These are phyloP conservation scores for Cairneyella variabilis DNA, from an alignment of 495 filamentous ascomycete species.

Conservation along the genomic window DNA sequence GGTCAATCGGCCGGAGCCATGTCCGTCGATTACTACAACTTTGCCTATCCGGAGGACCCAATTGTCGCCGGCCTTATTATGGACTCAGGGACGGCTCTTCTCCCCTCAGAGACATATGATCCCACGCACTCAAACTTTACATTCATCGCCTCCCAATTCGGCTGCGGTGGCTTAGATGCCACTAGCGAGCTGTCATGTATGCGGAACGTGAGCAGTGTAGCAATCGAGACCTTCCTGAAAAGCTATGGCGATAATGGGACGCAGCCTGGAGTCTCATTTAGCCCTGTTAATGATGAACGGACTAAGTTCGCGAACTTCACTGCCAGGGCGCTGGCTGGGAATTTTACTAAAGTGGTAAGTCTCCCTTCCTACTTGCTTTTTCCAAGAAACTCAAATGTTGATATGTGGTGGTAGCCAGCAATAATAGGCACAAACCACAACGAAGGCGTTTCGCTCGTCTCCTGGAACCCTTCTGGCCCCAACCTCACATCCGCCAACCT, in stretches of 20 bases:
- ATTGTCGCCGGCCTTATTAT: slow-evolving; percentile 42
- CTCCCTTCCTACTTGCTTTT: neutral
- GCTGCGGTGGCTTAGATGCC: slow-evolving; percentile 38
- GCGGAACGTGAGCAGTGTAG: slow-evolving; percentile 34
- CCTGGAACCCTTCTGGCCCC: slow-evolving; percentile 21
- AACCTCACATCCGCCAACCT: too few relatives aligned
- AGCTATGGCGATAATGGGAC: slow-evolving; percentile 34
- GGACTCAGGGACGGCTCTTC: slow-evolving; percentile 40
- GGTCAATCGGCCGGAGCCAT: slow-evolving; percentile 47
- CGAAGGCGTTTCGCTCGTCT: slow-evolving; percentile 34
- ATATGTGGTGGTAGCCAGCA: slow-evolving; percentile 33
- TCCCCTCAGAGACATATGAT: slow-evolving; percentile 30
- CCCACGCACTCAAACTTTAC: slow-evolving; percentile 34
- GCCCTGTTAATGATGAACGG: slow-evolving; percentile 37
- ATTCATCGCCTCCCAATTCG: slow-evolving; percentile 37
- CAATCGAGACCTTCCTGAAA: slow-evolving; percentile 37
- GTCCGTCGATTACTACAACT: slow-evolving; percentile 38
- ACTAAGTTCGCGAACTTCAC: slow-evolving; percentile 44
- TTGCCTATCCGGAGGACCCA: slow-evolving; percentile 43
- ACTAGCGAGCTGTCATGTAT: slow-evolving; percentile 43
- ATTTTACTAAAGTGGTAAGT: slow-evolving; percentile 16
- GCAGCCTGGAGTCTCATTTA: slow-evolving; percentile 34
- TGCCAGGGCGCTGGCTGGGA: slow-evolving; percentile 18
- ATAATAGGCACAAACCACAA: slow-evolving; percentile 40
- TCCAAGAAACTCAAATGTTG: too few relatives aligned